phyloP scores from a whole-genome alignment of 495 filamentous ascomycete genomes.

The Pseudotulostoma volvatum region DNA sequence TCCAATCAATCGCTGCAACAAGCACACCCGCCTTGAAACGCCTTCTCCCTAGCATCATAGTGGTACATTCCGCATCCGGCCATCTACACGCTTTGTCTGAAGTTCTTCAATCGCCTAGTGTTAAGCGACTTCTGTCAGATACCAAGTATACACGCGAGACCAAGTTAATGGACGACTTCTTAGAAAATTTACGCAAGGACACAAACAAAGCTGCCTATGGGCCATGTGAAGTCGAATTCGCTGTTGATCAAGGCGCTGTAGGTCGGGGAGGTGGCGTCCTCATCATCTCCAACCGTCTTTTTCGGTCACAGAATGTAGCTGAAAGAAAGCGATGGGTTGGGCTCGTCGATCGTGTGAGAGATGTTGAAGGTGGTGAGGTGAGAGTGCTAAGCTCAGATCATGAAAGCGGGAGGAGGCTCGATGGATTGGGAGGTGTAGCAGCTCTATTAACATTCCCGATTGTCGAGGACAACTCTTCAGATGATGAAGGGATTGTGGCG shows the following conservation, averaged over 20 bases:
- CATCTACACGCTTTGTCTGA: conserved; percentile 77
- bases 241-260: conserved; percentile 77
- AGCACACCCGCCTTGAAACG: conserved; percentile 46
- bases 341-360: conserved; percentile 82
- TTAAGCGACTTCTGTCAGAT: conserved; percentile 57
- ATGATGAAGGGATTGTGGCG: no score
- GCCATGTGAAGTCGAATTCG: conserved; percentile 65
- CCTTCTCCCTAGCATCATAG: conserved; percentile 44
- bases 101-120: conserved; percentile 62
- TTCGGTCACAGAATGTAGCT: conserved; percentile 66
- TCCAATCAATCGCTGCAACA: conserved; percentile 47
- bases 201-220: conserved; percentile 90
- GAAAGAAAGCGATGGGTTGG: conserved; percentile 67
- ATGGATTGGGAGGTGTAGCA: conserved; percentile 73
- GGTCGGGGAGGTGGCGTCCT: conserved; percentile 71
- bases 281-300: conserved; percentile 71
- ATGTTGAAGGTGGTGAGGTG: conserved; percentile 67
- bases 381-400: conserved; percentile 81
- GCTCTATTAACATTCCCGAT: conserved; percentile 84
- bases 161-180: conserved; percentile 71
- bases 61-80: conserved; percentile 72
- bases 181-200: conserved; percentile 62
- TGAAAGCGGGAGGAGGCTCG: conserved; percentile 80
- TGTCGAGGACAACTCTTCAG: conserved; percentile 40
- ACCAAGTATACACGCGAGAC: conserved; percentile 81